Conservation (phyloP, 192 early-diverging fungal genomes). For the Coemansia sp. region DNA sequence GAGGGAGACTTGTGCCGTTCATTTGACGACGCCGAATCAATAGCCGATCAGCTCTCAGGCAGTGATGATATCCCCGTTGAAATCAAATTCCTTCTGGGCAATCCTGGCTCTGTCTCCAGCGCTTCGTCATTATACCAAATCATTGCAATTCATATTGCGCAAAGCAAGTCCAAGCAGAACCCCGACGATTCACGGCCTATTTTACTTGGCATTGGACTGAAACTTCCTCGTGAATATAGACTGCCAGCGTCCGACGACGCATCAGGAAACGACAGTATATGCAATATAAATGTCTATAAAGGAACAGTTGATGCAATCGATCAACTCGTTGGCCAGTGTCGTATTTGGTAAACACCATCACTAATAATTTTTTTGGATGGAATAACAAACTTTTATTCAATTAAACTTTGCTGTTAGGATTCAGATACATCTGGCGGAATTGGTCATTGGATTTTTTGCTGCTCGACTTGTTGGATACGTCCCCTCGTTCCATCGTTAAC, state of each 20-base stretch:
- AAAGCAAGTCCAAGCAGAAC: constrained; percentile 26
- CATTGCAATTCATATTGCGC: constrained; percentile 28
- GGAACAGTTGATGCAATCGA: constrained; percentile 15
- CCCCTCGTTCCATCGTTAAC: not conserved
- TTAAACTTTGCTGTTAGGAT: not conserved
- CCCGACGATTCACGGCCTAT: constrained; percentile 29
- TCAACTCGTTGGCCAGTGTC: constrained; percentile 19
- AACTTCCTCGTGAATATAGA: constrained; percentile 30
- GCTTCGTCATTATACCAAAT: constrained; percentile 44
- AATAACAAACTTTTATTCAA: too few species aligned
- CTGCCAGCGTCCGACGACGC: constrained; percentile 7
- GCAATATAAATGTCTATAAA: constrained; percentile 13
- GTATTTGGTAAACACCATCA: constrained; percentile 17
- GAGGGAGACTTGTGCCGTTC: not conserved
- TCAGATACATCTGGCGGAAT: constrained; percentile 34
- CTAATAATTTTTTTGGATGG: not conserved
- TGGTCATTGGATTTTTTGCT: constrained; percentile 27
- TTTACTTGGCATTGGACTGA: constrained; percentile 32
- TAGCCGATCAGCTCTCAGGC: constrained; percentile 10
- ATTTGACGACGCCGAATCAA: constrained; percentile 3
- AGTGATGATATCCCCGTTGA: constrained; percentile 35
- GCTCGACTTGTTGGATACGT: not conserved
- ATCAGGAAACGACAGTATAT: not conserved
- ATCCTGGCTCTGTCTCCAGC: constrained; percentile 9
- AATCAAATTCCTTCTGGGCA: constrained; percentile 37